These are phyloP conservation scores for Solanum peruvianum DNA, from an alignment of 257 asterid species.

Conservation along the genomic window DNA sequence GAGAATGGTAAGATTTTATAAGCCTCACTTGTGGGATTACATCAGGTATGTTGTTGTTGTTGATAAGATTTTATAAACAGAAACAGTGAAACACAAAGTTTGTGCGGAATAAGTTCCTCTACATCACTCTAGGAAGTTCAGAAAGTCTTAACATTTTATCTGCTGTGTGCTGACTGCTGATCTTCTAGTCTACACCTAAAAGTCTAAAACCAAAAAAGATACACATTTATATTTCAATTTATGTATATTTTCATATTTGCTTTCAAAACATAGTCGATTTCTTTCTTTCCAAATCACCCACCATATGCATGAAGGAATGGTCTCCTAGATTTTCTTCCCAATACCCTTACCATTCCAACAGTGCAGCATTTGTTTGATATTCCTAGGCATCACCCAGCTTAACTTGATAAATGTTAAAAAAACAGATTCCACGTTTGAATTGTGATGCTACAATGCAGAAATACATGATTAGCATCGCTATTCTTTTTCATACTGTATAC, in stretches of 20 bases:
- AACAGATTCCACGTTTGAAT: background rate
- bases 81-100: background rate
- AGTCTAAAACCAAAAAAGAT: background rate
- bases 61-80: background rate
- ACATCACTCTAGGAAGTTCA: background rate
- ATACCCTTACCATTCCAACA: background rate
- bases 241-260: background rate
- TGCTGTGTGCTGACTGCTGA: background rate
- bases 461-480: background rate
- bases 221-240: background rate
- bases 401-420: background rate
- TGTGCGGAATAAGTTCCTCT: background rate
- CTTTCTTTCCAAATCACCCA: background rate
- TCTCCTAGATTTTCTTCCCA: background rate
- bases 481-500: background rate
- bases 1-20: background rate
- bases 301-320: background rate
- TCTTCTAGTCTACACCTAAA: background rate
- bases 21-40: background rate
- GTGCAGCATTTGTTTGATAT: background rate
- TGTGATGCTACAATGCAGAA: background rate
- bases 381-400: background rate
- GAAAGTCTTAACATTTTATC: background rate
- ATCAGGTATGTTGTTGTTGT: background rate
- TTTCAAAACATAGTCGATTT: background rate